Base-by-base conservation (phyloP, 306 rosid species). In the Prunus salicina region DNA sequence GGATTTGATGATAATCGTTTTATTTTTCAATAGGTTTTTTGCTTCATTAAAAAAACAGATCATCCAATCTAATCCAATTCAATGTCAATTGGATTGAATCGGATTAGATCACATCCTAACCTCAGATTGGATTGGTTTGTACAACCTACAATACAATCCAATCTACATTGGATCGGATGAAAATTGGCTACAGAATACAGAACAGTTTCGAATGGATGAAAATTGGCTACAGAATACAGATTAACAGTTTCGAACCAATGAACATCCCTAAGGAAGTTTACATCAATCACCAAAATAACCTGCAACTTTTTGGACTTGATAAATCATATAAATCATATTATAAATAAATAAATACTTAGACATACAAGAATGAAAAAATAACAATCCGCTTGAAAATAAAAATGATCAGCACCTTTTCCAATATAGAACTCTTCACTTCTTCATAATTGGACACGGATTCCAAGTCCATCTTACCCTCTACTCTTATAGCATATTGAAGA, bases 381-480 rank as follows among this genome's bases (percentile, higher is more conserved):
- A 77, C 85, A 62, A 19, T 13, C 49, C 50, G 73, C 70, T 78
- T 50, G n/a, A 76, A 60, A 79, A 82, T 51, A 67, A 64, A 72
- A 78, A 58, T 28, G 56, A 18, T 43, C 78, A 65, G 73, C 84
- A 95, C 98, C 98, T 95, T 92, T 82, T 89, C 97, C 89, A 83
- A 72, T 70, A 95, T 95, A 73, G 91, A 84, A 75, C 80, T 83
- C 91, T 88, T 90, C 82, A 95, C 96, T 85, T 95, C 97, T 69
- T 89, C 90, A 80, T 95, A 95, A 81, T 95, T 95, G 67, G 92
- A 82, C 75, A 95, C 93, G 32, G 75, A 82, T 53, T 92, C 92
- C 86, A 92, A 75, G 77, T 90, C 97, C 93, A 91, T 85, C 86
- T 89, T 89, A 66, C 98, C 98, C 88, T 91, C 98, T 76, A 91